Percentiles rank a stretch among this genome's conserved stretches.
Evolutionary conservation across 2,329 filamentous ascomycete species (phyloP).

Genomic region (Fusarium sacchari): DNA sequence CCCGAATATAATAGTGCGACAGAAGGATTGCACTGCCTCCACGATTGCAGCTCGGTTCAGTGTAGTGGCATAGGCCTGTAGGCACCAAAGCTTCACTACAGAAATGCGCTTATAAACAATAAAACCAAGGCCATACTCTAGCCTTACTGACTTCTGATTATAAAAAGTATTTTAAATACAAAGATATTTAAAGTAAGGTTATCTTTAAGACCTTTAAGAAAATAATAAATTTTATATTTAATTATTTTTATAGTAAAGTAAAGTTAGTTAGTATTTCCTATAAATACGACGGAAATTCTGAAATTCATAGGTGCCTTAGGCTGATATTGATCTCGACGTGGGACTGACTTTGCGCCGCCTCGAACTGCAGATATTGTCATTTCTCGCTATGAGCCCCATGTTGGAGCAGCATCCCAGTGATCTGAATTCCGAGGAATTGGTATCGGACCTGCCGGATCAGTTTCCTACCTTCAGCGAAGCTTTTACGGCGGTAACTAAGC

Average conservation of each 20-base stretch:
- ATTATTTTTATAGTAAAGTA: no score
- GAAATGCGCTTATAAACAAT: no score
- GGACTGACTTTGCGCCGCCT: background rate
- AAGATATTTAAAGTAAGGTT: no score
- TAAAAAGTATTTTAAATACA: no score
- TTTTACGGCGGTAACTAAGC: background rate
- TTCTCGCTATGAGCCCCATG: background rate
- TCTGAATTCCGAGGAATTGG: accelerated
- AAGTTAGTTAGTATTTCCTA: no score
- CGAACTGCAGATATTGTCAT: background rate
- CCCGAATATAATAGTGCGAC: background rate
- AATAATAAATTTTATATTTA: no score
- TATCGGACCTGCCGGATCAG: background rate
- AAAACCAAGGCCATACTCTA: no score
- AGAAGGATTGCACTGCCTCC: background rate
- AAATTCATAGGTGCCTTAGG: background rate
- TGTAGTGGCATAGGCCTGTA: no score
- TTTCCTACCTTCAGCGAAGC: background rate
- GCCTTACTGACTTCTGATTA: no score
- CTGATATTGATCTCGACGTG: background rate
- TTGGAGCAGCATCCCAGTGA: background rate
- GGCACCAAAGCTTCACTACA: no score
- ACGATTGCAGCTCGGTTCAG: background rate
- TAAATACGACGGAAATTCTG: no score
- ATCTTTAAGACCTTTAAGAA: no score